Evolutionary conservation across 1,284 basidiomycete species (phyloP).

Genomic region (Jaminaea rosea): DNA sequence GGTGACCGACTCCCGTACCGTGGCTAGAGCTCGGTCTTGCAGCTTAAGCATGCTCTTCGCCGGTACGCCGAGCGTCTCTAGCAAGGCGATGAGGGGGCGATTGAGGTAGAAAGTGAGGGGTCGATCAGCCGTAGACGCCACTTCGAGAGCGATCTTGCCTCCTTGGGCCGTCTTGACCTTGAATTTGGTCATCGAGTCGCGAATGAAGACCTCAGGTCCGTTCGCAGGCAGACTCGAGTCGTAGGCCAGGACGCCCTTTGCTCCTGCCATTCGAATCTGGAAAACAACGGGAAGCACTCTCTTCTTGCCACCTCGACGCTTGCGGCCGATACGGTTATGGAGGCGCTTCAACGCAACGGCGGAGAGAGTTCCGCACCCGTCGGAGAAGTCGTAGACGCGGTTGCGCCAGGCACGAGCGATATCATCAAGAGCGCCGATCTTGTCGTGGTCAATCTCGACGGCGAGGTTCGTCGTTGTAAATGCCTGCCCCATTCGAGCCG

Average conservation of each 20-base stretch:
- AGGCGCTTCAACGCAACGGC: constrained; percentile 55
- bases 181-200: constrained; percentile 69
- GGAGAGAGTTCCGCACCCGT: constrained; percentile 60
- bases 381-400: constrained; percentile 1
- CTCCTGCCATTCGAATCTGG: constrained; percentile 68
- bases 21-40: constrained; percentile 54
- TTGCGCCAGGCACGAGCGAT: neutral
- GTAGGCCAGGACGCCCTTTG: constrained; percentile 64
- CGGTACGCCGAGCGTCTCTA: constrained; percentile 59
- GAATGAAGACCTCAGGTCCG: constrained; percentile 55
- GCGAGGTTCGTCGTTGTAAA: neutral
- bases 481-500: constrained; percentile 1
- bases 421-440: too few species aligned
- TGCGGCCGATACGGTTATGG: constrained; percentile 46
- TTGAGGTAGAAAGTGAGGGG: constrained; percentile 52
- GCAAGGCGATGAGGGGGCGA: constrained; percentile 58
- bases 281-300: constrained; percentile 48
- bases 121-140: constrained; percentile 51
- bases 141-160: constrained; percentile 64
- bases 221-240: constrained; percentile 55
- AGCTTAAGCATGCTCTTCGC: constrained; percentile 55
- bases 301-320: constrained; percentile 37
- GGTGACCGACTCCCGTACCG: constrained; percentile 54
- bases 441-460: constrained; percentile 46
- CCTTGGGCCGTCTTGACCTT: constrained; percentile 50